A percentile compares a stretch with the other conserved stretches of the same genome.
Evolutionary conservation across 805 yeast species (phyloP).

Genomic region (Hanseniaspora thailandica): DNA sequence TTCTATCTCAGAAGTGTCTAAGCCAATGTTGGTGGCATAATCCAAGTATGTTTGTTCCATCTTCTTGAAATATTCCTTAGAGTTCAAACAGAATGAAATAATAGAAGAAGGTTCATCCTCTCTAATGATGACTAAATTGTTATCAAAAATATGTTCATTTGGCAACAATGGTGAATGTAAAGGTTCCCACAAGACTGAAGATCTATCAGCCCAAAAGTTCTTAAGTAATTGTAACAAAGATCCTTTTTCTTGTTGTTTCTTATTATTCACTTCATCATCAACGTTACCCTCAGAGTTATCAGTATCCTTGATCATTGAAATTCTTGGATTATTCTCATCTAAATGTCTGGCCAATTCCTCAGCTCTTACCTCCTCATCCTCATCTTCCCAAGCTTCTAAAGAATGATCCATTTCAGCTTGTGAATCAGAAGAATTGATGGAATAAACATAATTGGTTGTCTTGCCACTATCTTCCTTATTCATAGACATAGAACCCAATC

Average conservation of each 20-base stretch:
- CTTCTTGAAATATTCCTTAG: conserved; percentile 67
- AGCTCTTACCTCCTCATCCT: conserved; percentile 8
- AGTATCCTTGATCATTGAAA: conserved; percentile 18
- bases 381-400: background rate
- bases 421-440: background rate
- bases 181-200: conserved; percentile 92
- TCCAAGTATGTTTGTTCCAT: conserved; percentile 31
- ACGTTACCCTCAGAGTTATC: background rate
- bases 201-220: conserved; percentile 94
- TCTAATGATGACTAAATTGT: conserved; percentile 82
- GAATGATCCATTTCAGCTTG: background rate
- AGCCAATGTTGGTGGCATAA: conserved; percentile 16
- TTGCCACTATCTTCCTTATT: background rate
- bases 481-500: background rate
- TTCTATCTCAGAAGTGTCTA: background rate
- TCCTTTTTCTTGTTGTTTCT: conserved; percentile 49
- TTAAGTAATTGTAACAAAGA: conserved; percentile 74
- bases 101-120: conserved; percentile 95
- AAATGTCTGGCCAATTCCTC: conserved; percentile 3
- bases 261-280: background rate
- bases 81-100: conserved; percentile 82
- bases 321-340: conserved; percentile 16
- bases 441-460: background rate
- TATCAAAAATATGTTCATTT: conserved; percentile 83
- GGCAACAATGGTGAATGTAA: conserved; percentile 66